Base-by-base conservation (phyloP, 148 eudicot species). In the Rhododendron griersonianum region DNA sequence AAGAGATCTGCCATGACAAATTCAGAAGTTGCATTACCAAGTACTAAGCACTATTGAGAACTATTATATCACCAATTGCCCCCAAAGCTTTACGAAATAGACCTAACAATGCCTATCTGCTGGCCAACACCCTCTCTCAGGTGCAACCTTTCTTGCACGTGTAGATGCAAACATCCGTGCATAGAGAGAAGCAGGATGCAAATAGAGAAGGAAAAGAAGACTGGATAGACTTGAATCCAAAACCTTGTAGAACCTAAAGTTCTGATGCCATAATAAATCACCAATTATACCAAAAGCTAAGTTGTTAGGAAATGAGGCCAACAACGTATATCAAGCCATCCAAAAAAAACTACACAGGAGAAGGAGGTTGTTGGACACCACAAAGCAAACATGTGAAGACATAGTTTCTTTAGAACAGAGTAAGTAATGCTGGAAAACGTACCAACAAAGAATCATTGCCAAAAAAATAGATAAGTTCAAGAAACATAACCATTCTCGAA, bases 1-100 rank as follows among this genome's bases (percentile, higher is more conserved):
- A 84, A 84, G 85, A 89, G n/a, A 81, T 75, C 90, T 90, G 90
- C 78, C 18, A 80, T 80, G 18, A 81, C 69, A 83, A 15, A 85
- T 78, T 3, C 2, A 45, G 28, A 85, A 81, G 28, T 21, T 28
- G 7, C 48, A 48, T 65, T 11, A 77, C 53, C 45, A 65, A 33
- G 15, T 76, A 77, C 23, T 45, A 25, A 23, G 51, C 79, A 65
- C 65, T 25, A 13, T 57, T 23, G 39, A 73, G 59, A 73, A 61
- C 37, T 35, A 35, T 28, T 35, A 33, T 3, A 61, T 8, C 50
- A 71, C 39, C 33, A 67, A 25, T 25, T 67, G 33, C 14, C 16
- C 41, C 76, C 13, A 71, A 71, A 33, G 19, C 39, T 33, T 30
- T 30, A 71, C 3, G 76, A 30, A 71, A 65, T 65, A 25, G 73